These are phyloP conservation scores for Tulasnella sp. DNA, from an alignment of 768 basidiomycete genomes.

Conservation along the genomic window DNA sequence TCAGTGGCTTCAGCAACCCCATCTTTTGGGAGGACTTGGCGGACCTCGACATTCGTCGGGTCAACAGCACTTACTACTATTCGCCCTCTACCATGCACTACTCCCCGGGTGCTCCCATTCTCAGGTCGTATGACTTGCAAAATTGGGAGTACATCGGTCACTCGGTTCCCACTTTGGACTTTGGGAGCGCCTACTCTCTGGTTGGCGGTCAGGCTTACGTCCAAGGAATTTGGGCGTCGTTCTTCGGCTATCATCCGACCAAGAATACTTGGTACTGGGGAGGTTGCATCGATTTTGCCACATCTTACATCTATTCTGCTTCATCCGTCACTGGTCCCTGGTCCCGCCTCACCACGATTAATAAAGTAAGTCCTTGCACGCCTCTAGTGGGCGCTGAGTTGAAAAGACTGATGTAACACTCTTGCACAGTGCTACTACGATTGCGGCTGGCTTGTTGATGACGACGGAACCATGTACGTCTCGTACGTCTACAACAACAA, in stretches of 20 bases:
- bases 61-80: not conserved
- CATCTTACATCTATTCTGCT: constrained; percentile 26
- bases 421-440: not conserved
- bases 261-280: constrained; percentile 27
- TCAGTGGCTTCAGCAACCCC: not conserved
- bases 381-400: not conserved
- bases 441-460: not conserved
- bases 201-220: constrained; percentile 22
- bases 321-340: constrained; percentile 4
- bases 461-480: too few species aligned
- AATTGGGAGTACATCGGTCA: constrained; percentile 31
- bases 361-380: not conserved
- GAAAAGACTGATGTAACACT: not conserved
- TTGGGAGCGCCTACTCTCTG: constrained; percentile 23
- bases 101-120: not conserved
- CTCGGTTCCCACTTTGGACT: constrained; percentile 31
- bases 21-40: not conserved
- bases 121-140: not conserved
- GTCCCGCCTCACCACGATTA: not conserved
- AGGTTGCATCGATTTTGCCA: constrained; percentile 20
- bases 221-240: constrained; percentile 32
- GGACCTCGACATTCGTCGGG: not conserved
- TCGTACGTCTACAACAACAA: too few species aligned
- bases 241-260: constrained; percentile 16
- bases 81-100: not conserved